These are phyloP conservation scores for Teratosphaeriaceae sp. DNA, from an alignment of 2,329 filamentous ascomycete genomes.

Conservation along the genomic window DNA sequence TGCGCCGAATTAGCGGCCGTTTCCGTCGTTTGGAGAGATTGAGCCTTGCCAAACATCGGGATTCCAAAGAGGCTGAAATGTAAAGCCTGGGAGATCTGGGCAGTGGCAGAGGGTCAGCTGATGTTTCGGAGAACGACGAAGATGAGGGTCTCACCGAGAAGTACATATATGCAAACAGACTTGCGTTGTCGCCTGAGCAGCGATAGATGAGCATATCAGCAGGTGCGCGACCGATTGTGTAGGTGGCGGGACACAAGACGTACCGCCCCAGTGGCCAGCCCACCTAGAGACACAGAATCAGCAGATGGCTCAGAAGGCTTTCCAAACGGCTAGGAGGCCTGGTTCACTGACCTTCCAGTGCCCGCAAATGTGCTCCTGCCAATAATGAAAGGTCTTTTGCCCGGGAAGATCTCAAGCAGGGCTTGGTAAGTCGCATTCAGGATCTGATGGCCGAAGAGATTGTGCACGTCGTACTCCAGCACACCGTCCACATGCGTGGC, in stretches of 20 bases:
- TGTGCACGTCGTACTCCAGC: constrained; percentile 80
- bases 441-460: constrained; percentile 40
- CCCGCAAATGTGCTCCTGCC: constrained; percentile 21
- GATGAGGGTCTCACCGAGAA: too few relatives aligned
- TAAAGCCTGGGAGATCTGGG: constrained; percentile 23
- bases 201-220: not conserved
- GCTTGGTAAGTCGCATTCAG: constrained; percentile 21
- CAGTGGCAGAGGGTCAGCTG: too few relatives aligned
- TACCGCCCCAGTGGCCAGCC: constrained; percentile 23
- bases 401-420: constrained; percentile 18
- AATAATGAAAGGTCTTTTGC: constrained; percentile 22
- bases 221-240: not conserved
- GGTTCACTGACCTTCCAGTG: too few relatives aligned
- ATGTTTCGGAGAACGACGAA: too few relatives aligned
- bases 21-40: not conserved
- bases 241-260: constrained; percentile 21
- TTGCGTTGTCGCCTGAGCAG: not conserved
- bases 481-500: constrained; percentile 41
- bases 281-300: too few relatives aligned
- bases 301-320: too few relatives aligned
- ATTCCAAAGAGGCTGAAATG: constrained; percentile 2
- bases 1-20: not conserved
- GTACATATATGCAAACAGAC: constrained; percentile 20
- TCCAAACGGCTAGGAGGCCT: too few relatives aligned
- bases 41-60: constrained; percentile 14